These are phyloP conservation scores for Diutina siamensis DNA, from an alignment of 1,139 yeast genomes.

Conservation along the genomic window DNA sequence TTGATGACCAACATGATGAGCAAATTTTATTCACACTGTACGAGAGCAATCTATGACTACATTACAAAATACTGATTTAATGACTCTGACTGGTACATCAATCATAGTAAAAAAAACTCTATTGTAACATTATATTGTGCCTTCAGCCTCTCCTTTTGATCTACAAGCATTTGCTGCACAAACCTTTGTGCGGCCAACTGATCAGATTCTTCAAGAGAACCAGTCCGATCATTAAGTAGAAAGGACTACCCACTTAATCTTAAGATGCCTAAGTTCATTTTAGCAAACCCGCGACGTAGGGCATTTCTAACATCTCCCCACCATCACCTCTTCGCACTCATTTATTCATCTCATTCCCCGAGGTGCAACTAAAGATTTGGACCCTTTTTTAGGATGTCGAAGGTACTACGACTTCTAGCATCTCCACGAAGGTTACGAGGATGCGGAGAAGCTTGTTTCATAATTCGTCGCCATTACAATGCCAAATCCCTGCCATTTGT, in stretches of 20 bases:
- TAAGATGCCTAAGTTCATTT: no score
- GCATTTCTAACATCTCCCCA: background rate
- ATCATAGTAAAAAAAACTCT: no score
- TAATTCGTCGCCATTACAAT: background rate
- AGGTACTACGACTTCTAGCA: background rate
- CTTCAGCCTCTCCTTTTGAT: no score
- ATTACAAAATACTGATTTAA: slow-evolving; percentile 59
- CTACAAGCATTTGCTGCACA: no score
- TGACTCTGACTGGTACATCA: slow-evolving; percentile 47
- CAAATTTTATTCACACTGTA: slow-evolving; percentile 52
- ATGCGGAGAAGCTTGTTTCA: no score
- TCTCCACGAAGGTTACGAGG: background rate
- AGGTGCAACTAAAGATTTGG: background rate
- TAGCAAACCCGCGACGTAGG: no score
- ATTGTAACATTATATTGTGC: no score
- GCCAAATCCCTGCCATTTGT: background rate
- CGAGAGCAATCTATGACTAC: slow-evolving; percentile 43
- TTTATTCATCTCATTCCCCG: background rate
- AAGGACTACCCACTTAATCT: no score
- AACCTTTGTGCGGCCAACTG: no score
- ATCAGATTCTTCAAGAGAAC: no score
- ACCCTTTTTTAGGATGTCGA: background rate
- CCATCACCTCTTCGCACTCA: background rate
- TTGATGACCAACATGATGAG: slow-evolving; percentile 32
- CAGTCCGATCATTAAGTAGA: no score